Conservation (phyloP, 2,329 filamentous ascomycete genomes). For the Trichoderma guizhouense region DNA sequence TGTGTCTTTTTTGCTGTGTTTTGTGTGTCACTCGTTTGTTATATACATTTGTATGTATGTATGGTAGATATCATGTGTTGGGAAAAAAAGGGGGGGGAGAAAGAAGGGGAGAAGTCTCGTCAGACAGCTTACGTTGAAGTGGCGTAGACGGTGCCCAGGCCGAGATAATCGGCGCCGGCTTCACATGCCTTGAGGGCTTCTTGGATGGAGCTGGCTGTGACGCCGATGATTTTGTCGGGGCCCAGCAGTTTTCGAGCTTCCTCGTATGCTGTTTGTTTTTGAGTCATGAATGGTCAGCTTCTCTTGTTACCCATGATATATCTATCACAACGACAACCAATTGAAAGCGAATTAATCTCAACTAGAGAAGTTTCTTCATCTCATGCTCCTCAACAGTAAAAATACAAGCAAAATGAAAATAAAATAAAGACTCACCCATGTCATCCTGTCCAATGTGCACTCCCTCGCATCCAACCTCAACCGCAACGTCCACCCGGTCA, state of each 20-base stretch:
- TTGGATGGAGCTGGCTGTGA: constrained; percentile 71
- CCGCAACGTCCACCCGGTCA: constrained; percentile 84
- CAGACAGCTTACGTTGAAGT: constrained; percentile 65
- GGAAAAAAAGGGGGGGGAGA: background rate
- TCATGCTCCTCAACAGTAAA: background rate
- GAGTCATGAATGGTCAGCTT: background rate
- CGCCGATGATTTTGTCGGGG: constrained; percentile 76
- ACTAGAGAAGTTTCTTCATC: background rate
- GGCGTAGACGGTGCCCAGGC: constrained; percentile 84
- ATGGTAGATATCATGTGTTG: background rate
- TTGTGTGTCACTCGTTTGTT: constrained; percentile 35
- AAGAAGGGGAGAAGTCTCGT: background rate
- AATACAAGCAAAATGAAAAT: background rate
- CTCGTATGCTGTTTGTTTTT: constrained; percentile 11
- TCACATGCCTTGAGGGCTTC: constrained; percentile 71
- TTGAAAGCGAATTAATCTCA: background rate
- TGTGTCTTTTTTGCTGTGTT: constrained; percentile 77
- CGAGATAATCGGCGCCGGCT: constrained; percentile 83
- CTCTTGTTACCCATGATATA: background rate
- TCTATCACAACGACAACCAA: background rate
- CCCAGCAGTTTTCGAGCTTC: constrained; percentile 70
- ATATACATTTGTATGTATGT: background rate
- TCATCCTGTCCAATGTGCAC: constrained; percentile 96
- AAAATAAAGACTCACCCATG: constrained; percentile 56
- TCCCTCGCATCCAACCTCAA: constrained; percentile 82